phyloP scores from a whole-genome alignment of 1,139 yeast genomes.

The Protomyces pachydermus region DNA sequence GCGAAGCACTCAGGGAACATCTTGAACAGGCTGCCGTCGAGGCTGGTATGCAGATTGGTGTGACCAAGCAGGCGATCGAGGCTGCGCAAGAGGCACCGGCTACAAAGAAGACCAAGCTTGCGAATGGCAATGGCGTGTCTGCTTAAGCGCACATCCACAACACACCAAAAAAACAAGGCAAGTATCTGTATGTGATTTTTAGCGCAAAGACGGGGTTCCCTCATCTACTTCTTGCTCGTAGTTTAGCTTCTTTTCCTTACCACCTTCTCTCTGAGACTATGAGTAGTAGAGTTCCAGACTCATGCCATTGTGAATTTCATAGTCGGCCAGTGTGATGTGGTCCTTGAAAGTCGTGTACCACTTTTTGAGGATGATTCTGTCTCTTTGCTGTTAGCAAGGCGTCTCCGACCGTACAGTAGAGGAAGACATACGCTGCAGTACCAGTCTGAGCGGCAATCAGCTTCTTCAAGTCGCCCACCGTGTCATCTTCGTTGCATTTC shows the following conservation, averaged over 20 bases:
- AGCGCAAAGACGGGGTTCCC: no score
- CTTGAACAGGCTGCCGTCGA: conserved; percentile 21
- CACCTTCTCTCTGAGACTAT: neutral
- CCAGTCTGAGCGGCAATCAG: conserved; percentile 79
- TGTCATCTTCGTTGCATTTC: conserved; percentile 69
- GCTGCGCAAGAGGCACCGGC: conserved; percentile 13
- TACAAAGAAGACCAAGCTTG: conserved; percentile 20
- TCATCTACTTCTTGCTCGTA: no score
- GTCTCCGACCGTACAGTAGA: no score
- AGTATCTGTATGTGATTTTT: no score
- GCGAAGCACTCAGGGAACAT: conserved; percentile 20
- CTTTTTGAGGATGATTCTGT: conserved; percentile 27
- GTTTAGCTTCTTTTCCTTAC: neutral
- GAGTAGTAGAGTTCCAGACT: conserved; percentile 66
- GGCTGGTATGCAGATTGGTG: conserved; percentile 23
- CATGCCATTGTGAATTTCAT: conserved; percentile 87
- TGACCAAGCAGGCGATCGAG: conserved; percentile 11
- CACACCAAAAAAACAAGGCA: neutral
- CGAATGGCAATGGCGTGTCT: conserved; percentile 1
- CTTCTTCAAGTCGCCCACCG: conserved; percentile 88
- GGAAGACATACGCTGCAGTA: conserved; percentile 42
- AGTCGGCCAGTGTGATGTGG: conserved; percentile 84
- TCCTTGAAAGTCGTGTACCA: conserved; percentile 71
- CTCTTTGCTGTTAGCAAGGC: neutral
- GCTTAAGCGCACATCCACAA: neutral